Base-by-base conservation (phyloP, 495 filamentous ascomycete species). In the Tuber magnatum region DNA sequence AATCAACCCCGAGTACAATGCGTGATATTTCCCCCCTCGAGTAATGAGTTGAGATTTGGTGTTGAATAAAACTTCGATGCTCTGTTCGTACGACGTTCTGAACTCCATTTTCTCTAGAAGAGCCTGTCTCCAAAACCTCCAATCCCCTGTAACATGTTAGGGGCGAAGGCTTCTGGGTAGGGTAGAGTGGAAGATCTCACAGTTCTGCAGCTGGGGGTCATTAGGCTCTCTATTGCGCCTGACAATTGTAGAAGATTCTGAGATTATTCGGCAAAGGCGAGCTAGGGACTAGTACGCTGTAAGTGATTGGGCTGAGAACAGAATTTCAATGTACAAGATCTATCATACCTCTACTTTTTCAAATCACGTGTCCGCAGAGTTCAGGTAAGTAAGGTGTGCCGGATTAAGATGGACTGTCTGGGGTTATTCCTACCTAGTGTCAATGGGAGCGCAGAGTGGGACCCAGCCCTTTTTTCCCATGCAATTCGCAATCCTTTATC, bases 81-180 rank as follows among this genome's bases (percentile, higher is more conserved):
- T 46, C 16, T 78, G 77, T 39, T 74, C 75, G 22, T 73, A 71
- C 8, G 75, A 74, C 28, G 77, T 77, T 24, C 43, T 24, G 40
- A 78, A 78, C 28, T 61, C 42, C 39, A 77, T 77, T 43, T 74
- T 75, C 40, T 22, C 56, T 24, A 78, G 61, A n/a, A 78, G 35
- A 22, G 75, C 38, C 12, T 38, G 20, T 43, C 35, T 51, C 46
- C 46, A 78, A 68, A 77, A 77, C n/a, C 1, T n/a, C 22, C 22
- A 51, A 1, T 72, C 42, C 40, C 70, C 70, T 72, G n/a, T 44
- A 51, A 0, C 28, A 12, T 16, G 22, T 72, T 22, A 72, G 71
- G 61, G 32, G n/a, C 35, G 20, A 24, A 35, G 24, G 10, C 16
- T 16, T 28, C n/a, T 32, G n/a, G 2, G 51, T 32, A 9, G 10